phyloP scores from a whole-genome alignment of 768 basidiomycete species.

The Amanita brunnescens region DNA sequence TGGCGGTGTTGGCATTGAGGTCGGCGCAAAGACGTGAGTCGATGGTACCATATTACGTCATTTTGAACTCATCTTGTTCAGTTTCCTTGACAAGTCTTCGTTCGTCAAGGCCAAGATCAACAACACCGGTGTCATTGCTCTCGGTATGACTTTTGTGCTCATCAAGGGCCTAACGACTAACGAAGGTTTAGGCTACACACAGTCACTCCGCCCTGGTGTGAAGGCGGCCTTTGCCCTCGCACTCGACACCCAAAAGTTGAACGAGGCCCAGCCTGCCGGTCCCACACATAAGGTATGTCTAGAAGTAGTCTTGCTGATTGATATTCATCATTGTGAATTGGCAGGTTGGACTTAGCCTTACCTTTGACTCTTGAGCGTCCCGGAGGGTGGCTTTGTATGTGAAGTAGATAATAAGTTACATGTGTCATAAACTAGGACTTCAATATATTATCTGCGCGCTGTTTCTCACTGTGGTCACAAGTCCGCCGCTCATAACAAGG shows the following conservation, averaged over 20 bases:
- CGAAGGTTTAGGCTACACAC: constrained; percentile 69
- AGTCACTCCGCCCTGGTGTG: constrained; percentile 88
- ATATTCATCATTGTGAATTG: neutral
- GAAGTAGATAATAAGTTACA: constrained; percentile 7
- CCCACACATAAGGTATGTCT: constrained; percentile 66
- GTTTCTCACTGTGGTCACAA: neutral
- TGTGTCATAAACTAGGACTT: constrained; percentile 1
- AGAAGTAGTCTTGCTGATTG: neutral
- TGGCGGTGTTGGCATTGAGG: constrained; percentile 82
- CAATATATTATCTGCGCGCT: neutral
- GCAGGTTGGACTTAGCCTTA: constrained; percentile 64
- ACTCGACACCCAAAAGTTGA: constrained; percentile 88
- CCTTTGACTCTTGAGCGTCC: constrained; percentile 58
- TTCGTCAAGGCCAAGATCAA: constrained; percentile 99
- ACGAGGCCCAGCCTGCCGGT: constrained; percentile 54
- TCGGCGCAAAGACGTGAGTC: constrained; percentile 89
- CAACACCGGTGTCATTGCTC: constrained; percentile 84
- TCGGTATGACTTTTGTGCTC: constrained; percentile 41
- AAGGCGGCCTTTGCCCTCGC: constrained; percentile 91
- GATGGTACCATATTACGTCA: neutral
- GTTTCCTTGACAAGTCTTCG: constrained; percentile 78
- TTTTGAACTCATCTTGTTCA: constrained; percentile 18
- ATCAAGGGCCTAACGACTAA: neutral
- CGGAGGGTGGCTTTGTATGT: constrained; percentile 6
- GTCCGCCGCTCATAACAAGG: no score